A percentile compares a stretch with the other conserved stretches of the same genome.
Evolutionary conservation across 2,329 filamentous ascomycete species (phyloP).

Genomic region (Geosmithia putterillii): DNA sequence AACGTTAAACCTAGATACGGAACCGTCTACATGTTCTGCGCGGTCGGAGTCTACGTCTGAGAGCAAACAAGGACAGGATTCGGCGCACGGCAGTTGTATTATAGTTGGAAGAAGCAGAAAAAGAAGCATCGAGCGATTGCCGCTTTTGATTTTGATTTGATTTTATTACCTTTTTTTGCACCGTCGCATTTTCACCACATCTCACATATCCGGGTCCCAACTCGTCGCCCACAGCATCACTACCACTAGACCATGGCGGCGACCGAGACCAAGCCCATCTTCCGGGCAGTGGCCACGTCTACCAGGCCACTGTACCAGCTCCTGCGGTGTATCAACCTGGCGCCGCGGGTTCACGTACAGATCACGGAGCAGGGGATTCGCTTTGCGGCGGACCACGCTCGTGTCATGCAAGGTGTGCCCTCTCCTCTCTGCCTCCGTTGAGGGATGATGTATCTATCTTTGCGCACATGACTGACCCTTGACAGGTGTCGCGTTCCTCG

Average conservation of each 20-base stretch:
- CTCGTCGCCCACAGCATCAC: too few species aligned
- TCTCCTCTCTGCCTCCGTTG: background rate
- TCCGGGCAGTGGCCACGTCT: conserved; percentile 66
- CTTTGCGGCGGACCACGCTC: conserved; percentile 78
- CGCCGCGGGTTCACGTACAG: conserved; percentile 49
- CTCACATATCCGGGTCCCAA: too few species aligned
- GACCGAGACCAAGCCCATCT: conserved; percentile 36
- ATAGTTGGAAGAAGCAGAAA: conserved; percentile 20
- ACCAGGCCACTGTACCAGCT: conserved; percentile 61
- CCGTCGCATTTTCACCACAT: conserved; percentile 8
- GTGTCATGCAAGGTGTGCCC: conserved; percentile 73
- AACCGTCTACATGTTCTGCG: conserved; percentile 97
- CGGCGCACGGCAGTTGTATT: conserved; percentile 19
- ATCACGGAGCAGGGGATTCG: conserved; percentile 77
- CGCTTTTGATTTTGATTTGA: conserved; percentile 7
- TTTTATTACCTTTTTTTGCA: conserved; percentile 7
- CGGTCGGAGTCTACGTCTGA: conserved; percentile 96
- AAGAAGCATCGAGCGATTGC: conserved; percentile 16
- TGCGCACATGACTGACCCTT: conserved; percentile 4
- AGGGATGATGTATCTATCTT: too few species aligned
- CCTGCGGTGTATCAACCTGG: conserved; percentile 45
- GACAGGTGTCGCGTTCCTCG: conserved; percentile 56
- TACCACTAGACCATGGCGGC: conserved; percentile 14
- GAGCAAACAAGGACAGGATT: conserved; percentile 19
- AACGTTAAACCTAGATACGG: conserved; percentile 73